These are phyloP conservation scores for Oryza officinalis DNA, from an alignment of 176 grass and related monocot species.

Conservation along the genomic window DNA sequence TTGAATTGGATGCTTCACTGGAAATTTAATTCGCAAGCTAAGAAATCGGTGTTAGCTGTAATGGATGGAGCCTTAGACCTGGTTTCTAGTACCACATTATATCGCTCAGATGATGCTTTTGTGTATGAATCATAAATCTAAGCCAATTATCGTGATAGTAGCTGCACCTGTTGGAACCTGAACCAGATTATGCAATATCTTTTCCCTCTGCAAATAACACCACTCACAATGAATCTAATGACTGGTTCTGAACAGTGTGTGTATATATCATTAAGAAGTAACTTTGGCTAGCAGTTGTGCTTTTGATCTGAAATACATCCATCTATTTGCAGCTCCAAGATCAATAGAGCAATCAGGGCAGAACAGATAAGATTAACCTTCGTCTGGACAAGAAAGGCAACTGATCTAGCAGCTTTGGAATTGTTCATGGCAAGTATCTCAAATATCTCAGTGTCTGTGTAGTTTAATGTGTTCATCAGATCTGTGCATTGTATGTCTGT, in stretches of 20 bases:
- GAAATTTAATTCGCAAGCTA: not conserved
- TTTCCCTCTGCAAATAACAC: not conserved
- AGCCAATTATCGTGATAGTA: not conserved
- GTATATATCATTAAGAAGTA: not conserved
- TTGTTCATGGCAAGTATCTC: constrained; percentile 32
- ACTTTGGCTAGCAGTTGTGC: not conserved
- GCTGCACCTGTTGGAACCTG: not conserved
- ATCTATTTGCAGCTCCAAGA: constrained; percentile 50
- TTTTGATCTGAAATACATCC: constrained; percentile 30
- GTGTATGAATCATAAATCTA: not conserved
- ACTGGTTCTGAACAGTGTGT: not conserved
- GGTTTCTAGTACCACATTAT: not conserved
- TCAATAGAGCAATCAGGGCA: constrained; percentile 49
- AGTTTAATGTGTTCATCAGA: constrained; percentile 20
- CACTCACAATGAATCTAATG: not conserved
- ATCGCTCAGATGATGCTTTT: not conserved
- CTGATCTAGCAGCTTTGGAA: constrained; percentile 21
- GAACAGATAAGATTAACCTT: constrained; percentile 32
- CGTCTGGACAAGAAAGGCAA: not conserved
- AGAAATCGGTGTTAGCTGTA: not conserved
- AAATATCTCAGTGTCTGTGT: constrained; percentile 40
- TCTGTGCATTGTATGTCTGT: constrained; percentile 26
- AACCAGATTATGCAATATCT: not conserved
- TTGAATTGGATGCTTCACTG: not conserved
- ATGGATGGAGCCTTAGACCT: not conserved